Evolutionary conservation across 176 grass and related monocot genomes (phyloP).

Genomic region (Typha latifolia): DNA sequence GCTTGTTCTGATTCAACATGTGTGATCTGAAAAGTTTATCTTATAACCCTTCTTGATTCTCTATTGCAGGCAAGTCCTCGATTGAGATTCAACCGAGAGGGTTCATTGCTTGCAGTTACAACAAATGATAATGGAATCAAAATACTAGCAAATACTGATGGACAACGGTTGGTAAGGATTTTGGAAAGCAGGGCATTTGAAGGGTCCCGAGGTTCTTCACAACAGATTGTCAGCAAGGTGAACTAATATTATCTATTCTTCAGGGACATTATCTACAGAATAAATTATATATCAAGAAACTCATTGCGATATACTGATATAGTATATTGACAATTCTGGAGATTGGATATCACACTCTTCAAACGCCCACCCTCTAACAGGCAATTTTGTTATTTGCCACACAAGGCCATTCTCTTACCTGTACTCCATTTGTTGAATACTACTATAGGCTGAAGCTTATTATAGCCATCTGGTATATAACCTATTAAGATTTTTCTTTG

Average conservation of each 20-base stretch:
- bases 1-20: neutral
- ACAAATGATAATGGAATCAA: constrained; percentile 94
- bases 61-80: constrained; percentile 72
- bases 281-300: neutral
- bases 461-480: neutral
- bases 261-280: neutral
- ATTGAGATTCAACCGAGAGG: constrained; percentile 96
- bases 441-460: neutral
- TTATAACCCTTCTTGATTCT: constrained; percentile 10
- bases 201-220: constrained; percentile 56
- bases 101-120: constrained; percentile 89
- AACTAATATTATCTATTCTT: neutral
- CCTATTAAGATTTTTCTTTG: no score
- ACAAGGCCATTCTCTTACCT: neutral
- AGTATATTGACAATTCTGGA: neutral
- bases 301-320: neutral
- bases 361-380: neutral
- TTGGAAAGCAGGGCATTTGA: constrained; percentile 85
- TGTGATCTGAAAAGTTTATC: constrained; percentile 6
- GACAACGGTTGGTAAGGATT: constrained; percentile 82
- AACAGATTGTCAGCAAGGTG: constrained; percentile 83
- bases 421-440: neutral
- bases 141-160: constrained; percentile 92
- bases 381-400: neutral
- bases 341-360: neutral